phyloP scores from a whole-genome alignment of 257 asterid genomes.

The Solanum piurae region DNA sequence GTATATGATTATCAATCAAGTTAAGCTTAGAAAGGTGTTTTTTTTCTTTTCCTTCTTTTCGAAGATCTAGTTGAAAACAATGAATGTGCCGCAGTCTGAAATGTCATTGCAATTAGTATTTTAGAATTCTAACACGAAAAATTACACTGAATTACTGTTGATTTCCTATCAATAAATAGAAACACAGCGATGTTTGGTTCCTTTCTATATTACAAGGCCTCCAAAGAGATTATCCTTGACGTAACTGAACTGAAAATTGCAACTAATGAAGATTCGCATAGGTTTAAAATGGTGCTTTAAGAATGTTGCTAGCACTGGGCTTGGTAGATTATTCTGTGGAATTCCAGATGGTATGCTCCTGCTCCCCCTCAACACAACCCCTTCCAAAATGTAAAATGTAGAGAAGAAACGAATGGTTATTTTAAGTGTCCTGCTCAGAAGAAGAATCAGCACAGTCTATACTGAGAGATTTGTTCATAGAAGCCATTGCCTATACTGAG shows the following conservation, averaged over 20 bases:
- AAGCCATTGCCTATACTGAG: background rate
- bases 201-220: background rate
- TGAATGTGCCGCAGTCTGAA: background rate
- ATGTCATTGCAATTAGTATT: background rate
- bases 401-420: background rate
- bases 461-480: background rate
- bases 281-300: background rate
- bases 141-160: background rate
- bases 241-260: background rate
- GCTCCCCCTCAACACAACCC: background rate
- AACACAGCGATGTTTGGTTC: background rate
- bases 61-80: background rate
- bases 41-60: too few relatives aligned
- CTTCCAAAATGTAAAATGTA: background rate
- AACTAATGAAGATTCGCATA: background rate
- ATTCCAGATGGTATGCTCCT: background rate
- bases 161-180: background rate
- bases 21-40: background rate
- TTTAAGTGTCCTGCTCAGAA: background rate
- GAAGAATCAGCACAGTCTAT: background rate
- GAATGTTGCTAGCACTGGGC: background rate
- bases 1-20: background rate
- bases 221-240: background rate
- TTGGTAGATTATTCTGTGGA: background rate
- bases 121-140: background rate